Conservation (phyloP, 805 yeast species). For the Saturnispora galanensis region DNA sequence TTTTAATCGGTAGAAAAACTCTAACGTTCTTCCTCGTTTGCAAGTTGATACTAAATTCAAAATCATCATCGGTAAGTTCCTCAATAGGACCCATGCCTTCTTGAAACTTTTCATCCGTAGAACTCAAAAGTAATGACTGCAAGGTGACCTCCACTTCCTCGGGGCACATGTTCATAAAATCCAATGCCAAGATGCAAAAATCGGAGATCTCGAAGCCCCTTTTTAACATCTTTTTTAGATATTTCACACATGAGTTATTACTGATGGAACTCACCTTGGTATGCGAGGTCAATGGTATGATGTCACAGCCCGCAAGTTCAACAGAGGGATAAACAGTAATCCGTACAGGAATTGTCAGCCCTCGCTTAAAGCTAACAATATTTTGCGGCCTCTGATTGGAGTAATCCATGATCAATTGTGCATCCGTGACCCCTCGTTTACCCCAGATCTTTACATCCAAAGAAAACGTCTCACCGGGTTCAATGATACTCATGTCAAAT, state of each 20-base stretch:
- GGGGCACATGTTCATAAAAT: conserved; percentile 75
- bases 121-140: conserved; percentile 17
- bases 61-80: conserved; percentile 13
- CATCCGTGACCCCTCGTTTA: conserved; percentile 61
- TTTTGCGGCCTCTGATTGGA: conserved; percentile 29
- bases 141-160: conserved; percentile 32
- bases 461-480: conserved; percentile 29
- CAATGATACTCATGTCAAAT: conserved; percentile 30
- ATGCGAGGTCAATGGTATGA: conserved; percentile 44
- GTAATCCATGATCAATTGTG: conserved; percentile 58
- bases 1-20: conserved; percentile 58
- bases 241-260: conserved; percentile 23
- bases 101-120: conserved; percentile 17
- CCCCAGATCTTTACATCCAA: conserved; percentile 56
- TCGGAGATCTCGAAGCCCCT: conserved; percentile 33
- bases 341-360: conserved; percentile 56
- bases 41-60: conserved; percentile 13
- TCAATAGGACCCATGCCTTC: conserved; percentile 16
- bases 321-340: conserved; percentile 64
- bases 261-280: conserved; percentile 20
- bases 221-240: conserved; percentile 24
- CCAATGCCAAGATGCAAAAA: conserved; percentile 59
- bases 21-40: conserved; percentile 32
- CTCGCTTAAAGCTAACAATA: conserved; percentile 34
- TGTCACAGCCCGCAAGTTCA: conserved; percentile 66